Percentiles rank a stretch among this genome's conserved stretches.
These are phyloP conservation scores for Hymenoscyphus occultus DNA, from an alignment of 2,329 filamentous ascomycete species.

Conservation along the genomic window DNA sequence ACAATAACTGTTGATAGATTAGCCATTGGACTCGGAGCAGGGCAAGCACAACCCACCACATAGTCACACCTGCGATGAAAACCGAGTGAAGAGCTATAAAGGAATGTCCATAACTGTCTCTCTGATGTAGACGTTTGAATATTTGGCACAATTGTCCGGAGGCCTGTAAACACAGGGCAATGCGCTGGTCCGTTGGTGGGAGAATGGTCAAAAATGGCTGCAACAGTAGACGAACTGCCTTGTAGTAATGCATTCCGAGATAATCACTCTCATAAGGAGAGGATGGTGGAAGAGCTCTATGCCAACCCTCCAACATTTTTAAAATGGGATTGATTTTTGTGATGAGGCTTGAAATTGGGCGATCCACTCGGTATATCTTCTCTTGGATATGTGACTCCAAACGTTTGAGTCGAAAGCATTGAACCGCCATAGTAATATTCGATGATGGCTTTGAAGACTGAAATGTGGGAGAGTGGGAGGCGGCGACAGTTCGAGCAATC, in stretches of 20 bases:
- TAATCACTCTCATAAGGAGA: slow-evolving; percentile 43
- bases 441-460: slow-evolving; percentile 35
- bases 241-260: slow-evolving; percentile 48
- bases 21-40: neutral
- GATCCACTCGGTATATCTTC: slow-evolving; percentile 50
- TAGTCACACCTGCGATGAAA: slow-evolving; percentile 43
- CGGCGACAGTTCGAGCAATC: slow-evolving; percentile 31
- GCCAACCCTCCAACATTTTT: slow-evolving; percentile 47
- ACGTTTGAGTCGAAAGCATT: slow-evolving; percentile 45
- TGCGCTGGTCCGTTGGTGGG: slow-evolving; percentile 45
- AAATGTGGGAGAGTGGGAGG: slow-evolving; percentile 35
- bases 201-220: slow-evolving; percentile 50
- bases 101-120: slow-evolving; percentile 41
- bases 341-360: slow-evolving; percentile 43
- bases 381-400: slow-evolving; percentile 50
- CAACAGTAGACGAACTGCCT: slow-evolving; percentile 48
- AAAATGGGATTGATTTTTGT: slow-evolving; percentile 47
- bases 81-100: slow-evolving; percentile 45
- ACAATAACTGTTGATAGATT: slow-evolving; percentile 22
- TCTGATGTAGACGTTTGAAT: slow-evolving; percentile 43
- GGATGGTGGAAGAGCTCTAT: slow-evolving; percentile 36
- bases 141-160: slow-evolving; percentile 43
- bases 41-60: slow-evolving; percentile 26
- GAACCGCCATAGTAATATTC: slow-evolving; percentile 42
- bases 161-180: slow-evolving; percentile 42